Evolutionary conservation across 148 eudicot species (phyloP), one percentile per base, ranked within the genome.

Genomic region (Rhododendron molle): DNA sequence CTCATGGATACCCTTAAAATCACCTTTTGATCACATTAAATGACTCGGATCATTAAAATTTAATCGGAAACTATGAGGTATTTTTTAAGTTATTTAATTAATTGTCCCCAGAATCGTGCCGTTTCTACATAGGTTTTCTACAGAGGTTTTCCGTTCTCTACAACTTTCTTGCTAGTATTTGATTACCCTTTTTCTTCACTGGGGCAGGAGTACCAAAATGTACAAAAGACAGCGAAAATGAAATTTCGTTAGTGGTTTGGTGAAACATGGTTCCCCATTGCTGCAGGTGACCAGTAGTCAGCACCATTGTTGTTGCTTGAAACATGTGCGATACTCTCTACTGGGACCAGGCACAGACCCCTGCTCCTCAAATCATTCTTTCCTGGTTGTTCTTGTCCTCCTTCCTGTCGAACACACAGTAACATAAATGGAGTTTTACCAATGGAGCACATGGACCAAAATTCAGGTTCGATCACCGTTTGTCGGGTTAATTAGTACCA

Each of bases 231-330:
- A 4, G 38, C 7, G 21, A 71, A 71, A 71, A 18, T 6, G 26
- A 36, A 67, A 23, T 14, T 58, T 69, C 14, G 4, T 81, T 30
- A 73, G 62, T 32, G 74, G 73, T 76, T 76, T 38, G 87, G 62
- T 1, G 86, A 30, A 34, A 56, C 23, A 44, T 78, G 49, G 62
- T 83, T 76, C 36, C 72, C 85, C 92, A 88, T 90, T 26, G 90
- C 89, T 32, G 89, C 89, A 15, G 92, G 87, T 83, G 92, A 89
- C 93, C 93, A 92, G 21, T 89, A 78, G 88, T 92, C 92, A 81
- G 92, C 93, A 43, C 93, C 93, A 71, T 71, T 71, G 58, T 71
- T 71, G 58, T 78, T 56, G 86, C 87, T 86, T 11, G 89, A 92
- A 62, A 90, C 80, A 18, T 85, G 89, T 7, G 81, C 78, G 43